Conservation (phyloP, 768 basidiomycete species). For the Lactarius akahatsu region DNA sequence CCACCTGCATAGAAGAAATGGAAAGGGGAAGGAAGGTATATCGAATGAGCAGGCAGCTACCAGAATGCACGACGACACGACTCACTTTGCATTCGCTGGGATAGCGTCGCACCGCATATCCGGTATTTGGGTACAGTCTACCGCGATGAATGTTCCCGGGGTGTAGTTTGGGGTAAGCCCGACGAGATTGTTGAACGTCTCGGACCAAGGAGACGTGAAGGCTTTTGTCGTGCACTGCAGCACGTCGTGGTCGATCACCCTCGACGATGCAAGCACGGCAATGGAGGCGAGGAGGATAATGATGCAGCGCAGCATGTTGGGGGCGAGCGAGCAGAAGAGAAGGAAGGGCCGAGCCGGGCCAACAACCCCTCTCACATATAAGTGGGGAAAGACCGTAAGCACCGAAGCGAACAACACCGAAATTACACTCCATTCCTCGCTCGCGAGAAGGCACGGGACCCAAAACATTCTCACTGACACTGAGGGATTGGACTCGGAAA, state of each 20-base stretch:
- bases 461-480: constrained; percentile 1
- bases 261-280: constrained; percentile 1
- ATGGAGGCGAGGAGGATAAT: background rate
- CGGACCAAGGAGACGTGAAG: constrained; percentile 22
- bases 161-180: constrained; percentile 22
- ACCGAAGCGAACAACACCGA: constrained; percentile 13
- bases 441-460: background rate
- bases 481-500: background rate
- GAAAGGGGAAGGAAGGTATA: background rate
- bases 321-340: background rate
- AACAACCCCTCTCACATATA: background rate
- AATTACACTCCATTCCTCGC: constrained; percentile 12
- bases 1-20: constrained; percentile 13
- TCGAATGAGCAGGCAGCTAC: constrained; percentile 1
- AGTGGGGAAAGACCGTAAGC: background rate
- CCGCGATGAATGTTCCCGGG: constrained; percentile 20
- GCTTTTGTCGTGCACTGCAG: constrained; percentile 26
- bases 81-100: constrained; percentile 19
- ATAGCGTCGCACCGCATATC: constrained; percentile 17
- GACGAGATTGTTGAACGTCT: constrained; percentile 17
- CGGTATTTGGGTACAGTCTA: constrained; percentile 20
- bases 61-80: background rate
- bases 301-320: constrained; percentile 5
- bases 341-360: background rate
- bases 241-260: constrained; percentile 17